A percentile compares a stretch with the other conserved stretches of the same genome.
These are phyloP conservation scores for Lichenothelia convexa DNA, from an alignment of 495 filamentous ascomycete genomes.

Conservation along the genomic window DNA sequence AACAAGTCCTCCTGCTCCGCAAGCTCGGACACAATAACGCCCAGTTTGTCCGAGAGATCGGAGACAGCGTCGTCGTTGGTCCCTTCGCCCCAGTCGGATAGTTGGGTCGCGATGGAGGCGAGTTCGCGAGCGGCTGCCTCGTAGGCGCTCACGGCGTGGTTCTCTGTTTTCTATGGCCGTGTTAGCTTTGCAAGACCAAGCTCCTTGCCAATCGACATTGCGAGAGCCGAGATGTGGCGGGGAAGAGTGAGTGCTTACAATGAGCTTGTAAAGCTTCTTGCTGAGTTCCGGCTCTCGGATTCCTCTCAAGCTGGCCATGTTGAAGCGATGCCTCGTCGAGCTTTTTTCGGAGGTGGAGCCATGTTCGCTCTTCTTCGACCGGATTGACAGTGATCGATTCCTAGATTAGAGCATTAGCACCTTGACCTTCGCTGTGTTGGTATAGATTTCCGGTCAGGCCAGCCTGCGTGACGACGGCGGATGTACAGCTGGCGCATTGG, in stretches of 20 bases:
- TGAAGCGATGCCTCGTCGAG: constrained; percentile 44
- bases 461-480: too few species aligned
- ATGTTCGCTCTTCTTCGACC: constrained; percentile 19
- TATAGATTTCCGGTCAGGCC: too few species aligned
- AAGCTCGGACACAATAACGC: constrained; percentile 75
- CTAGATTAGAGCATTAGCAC: too few species aligned
- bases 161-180: constrained; percentile 88
- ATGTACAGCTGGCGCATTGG: too few species aligned
- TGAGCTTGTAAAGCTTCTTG: constrained; percentile 67
- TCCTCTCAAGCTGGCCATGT: constrained; percentile 63
- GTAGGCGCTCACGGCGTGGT: constrained; percentile 64
- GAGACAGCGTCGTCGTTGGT: constrained; percentile 71
- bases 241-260: too few species aligned
- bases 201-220: too few species aligned
- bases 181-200: too few species aligned
- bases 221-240: too few species aligned
- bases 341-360: constrained; percentile 10
- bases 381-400: constrained; percentile 25
- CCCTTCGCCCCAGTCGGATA: constrained; percentile 93
- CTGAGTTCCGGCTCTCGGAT: constrained; percentile 68
- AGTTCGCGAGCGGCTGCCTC: constrained; percentile 68
- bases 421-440: too few species aligned
- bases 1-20: constrained; percentile 83
- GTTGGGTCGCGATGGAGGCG: constrained; percentile 62
- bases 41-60: constrained; percentile 85